Evolutionary conservation across 495 filamentous ascomycete species (phyloP), one percentile per base, ranked within the genome.

Genomic region (Apodospora peruviana): DNA sequence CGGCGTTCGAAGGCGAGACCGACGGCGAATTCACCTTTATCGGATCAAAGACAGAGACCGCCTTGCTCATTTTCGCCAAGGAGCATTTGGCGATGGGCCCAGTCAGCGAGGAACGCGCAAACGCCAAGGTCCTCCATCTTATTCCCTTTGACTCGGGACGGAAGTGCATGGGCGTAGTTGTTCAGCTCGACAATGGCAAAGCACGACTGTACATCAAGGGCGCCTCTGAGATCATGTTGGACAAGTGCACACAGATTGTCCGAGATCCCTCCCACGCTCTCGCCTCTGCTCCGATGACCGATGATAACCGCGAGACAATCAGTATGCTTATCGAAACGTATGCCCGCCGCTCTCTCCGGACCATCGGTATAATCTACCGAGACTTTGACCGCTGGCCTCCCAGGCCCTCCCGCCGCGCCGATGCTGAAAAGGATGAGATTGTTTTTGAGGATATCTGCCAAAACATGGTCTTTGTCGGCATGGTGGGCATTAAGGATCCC

Each of bases 361-460:
- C 91, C 11, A 95, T 97, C 61, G 87, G 83, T 21, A 73, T 96
- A 47, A 69, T 88, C 10, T 96, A 94, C 59, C 85, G 84, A 32
- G 91, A 97, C 53, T 96, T 94, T 58, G 82, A 90, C 12, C 80
- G 79, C 39, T 96, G 91, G 91, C 91, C 91, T 18, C 89, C 91
- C 3, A 78, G 74, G 45, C 78, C 81, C 36, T 78, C 76, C 11
- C 79, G 77, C 24, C 81, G 76, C 11, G 65, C 75, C 29, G 87
- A 89, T 51, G 83, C 85, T 44, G 85, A 91, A 48, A 74, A 73
- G 22, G 79, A 73, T 18, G 79, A 87, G 47, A 90, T 81, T 25
- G 71, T 78, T 2, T 96, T 97, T 56, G 87, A 93, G 36, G 78
- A 85, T 39, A 69, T 96, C 12, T 61, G 55, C 61, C 80, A 79